Base-by-base conservation (phyloP, 257 asterid genomes). In the Petunia secreta region DNA sequence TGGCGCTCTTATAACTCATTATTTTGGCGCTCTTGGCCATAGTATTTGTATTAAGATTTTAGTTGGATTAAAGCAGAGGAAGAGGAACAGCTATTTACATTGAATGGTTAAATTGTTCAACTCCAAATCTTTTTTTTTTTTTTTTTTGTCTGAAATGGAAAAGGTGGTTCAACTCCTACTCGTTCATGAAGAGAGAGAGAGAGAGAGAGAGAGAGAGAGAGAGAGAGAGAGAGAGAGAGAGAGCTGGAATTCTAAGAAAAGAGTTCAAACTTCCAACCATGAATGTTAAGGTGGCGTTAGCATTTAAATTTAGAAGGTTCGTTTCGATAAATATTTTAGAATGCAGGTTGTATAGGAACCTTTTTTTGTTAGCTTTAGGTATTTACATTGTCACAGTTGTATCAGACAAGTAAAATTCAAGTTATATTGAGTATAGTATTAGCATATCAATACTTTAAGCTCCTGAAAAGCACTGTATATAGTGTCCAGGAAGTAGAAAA, bases 381-480 rank as follows among this genome's bases (percentile, higher is more conserved):
- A 40, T 67, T n/a, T 41, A 68, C 2, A 68, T 43, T 8, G n/a
- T 68, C 75, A 3, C 67, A 68, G 16, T 4, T 16, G 39, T 40
- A 43, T 44, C 75, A 39, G 44, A 68, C 53, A 15, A 7, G 55
- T 67, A 67, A n/a, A 69, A 69, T 16, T 69, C 40, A 16, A 68
- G 40, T 39, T 68, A n/a, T 16, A 68, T 68, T 0, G 25, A 25
- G 15, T 16, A 69, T 69, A 69, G 44, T 69, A 10, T 69, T 69
- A 46, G 77, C 77, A 46, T 69, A 25, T 69, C 57, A 69, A 69
- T 69, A 41, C 25, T 25, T 10, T 46, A 25, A 69, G 77, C 0
- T 48, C 59, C 77, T 16, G 59, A 69, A 9, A 6, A 16, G 59
- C 43, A 46, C 25, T 59, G 5, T 69, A 69, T 37, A 48, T 9